Evolutionary conservation across 2,329 filamentous ascomycete species (phyloP), one percentile per base, ranked within the genome.

Genomic region (Monascus ruber): DNA sequence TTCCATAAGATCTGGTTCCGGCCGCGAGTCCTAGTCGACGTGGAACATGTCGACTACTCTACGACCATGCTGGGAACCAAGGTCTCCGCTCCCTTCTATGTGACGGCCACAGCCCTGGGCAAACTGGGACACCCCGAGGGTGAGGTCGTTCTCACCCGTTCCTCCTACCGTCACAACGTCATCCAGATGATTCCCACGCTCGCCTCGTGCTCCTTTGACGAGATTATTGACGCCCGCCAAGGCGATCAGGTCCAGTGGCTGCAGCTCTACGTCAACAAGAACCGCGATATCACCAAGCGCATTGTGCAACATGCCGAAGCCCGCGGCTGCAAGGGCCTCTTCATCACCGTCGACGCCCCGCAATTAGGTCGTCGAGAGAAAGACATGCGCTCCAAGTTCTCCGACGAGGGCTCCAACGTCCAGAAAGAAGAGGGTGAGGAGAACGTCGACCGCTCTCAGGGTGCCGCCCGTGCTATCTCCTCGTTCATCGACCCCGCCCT

Each of bases 1-100:
- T 98, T 87, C 69, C 91, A 98, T 69, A 88, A 93, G 60, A 93
- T 95, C 64, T 83, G 91, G 89, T 96, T 98, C 71, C 79, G 91
- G 24, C 91, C 91, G 3, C 81, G 80, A 47, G 71, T 98, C 40
- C 79, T 98, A 40, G 78, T 94, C 38, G 82, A 98, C 55, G 91
- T 98, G 29, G 84, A 88, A 59, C 74, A 84, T 24, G 76, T 98
- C 44, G 85, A 95, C 61, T 79, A 84, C 58, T 79, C 77, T 29
- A 96, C 88, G 24, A 94, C 83, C 2, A 96, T 98, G 89, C 81
- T 98, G 11, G 89, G 88, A 47, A 81, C 81, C 29, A 87, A 84
- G 58, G 77, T 79, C 46, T 77, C 81, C 46, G 83, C 93, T 35
- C 91, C 91, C 24, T 93, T 95, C 68, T 98, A 98, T 66, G 83